phyloP scores from a whole-genome alignment of 1,284 basidiomycete genomes.

The Vanrija humicola region DNA sequence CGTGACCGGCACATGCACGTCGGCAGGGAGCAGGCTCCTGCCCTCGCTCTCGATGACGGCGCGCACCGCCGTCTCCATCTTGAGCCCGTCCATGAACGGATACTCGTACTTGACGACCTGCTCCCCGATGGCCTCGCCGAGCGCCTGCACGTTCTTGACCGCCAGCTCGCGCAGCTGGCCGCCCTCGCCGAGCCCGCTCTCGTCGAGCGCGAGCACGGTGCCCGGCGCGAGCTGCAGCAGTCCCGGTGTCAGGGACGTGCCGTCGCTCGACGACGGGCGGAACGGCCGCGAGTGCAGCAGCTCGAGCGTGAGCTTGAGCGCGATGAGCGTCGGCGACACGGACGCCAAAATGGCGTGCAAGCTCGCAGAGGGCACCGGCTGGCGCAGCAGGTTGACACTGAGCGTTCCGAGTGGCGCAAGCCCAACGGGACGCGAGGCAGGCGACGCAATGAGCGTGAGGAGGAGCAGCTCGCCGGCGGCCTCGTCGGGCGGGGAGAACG shows the following conservation, averaged over 20 bases:
- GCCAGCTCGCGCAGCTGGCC: constrained; percentile 41
- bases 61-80: constrained; percentile 41
- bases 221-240: constrained; percentile 39
- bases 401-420: constrained; percentile 41
- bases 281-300: constrained; percentile 38
- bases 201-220: constrained; percentile 20
- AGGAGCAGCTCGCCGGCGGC: constrained; percentile 41
- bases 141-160: constrained; percentile 39
- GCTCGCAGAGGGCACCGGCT: not conserved
- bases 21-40: constrained; percentile 44
- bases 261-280: constrained; percentile 29
- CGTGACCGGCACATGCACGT: constrained; percentile 29
- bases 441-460: constrained; percentile 35
- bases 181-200: constrained; percentile 37
- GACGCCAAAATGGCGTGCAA: constrained; percentile 17
- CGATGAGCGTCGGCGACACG: constrained; percentile 28
- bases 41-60: constrained; percentile 39
- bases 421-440: constrained; percentile 26
- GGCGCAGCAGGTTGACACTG: constrained; percentile 34
- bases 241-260: constrained; percentile 36
- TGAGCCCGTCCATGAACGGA: constrained; percentile 45
- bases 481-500: constrained; percentile 32
- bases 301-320: constrained; percentile 32
- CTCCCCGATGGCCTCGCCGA: constrained; percentile 29
- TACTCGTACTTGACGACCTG: constrained; percentile 45